Evolutionary conservation across 2,329 filamentous ascomycete species (phyloP), one percentile per base, ranked within the genome.

Genomic region (Phaeosphaeriaceae sp.): DNA sequence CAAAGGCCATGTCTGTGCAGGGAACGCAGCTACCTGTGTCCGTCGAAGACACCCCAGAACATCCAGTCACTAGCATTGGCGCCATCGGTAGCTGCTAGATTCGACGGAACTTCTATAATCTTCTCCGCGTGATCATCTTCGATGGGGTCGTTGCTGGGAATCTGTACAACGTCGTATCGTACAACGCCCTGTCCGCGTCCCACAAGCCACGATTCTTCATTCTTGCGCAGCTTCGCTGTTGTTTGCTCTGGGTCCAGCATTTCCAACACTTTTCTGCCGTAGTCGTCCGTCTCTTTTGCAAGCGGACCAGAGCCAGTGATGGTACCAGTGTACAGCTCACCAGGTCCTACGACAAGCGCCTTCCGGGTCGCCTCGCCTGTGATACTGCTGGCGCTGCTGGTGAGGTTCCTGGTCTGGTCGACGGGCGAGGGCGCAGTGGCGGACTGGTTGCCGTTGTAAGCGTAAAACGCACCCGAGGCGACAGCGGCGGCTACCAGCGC

Each of bases 31-130:
- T 82, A 94, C 92, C 91, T 92, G 79, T 99, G 95, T 0, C 95
- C 95, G 74, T 99, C 95, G 78, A 98, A 99, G 19, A 99, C 93
- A 57, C 93, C 95, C 95, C 96, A 99, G 78, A 99, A 99, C 93
- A 98, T 98, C 95, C 95, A 99, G 78, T 99, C 96, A 61, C 86
- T 91, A 58, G 84, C 88, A 19, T 83, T 65, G 17, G 85, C 83
- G 40, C 84, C 79, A 74, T 85, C 81, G 7, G 83, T 82, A 17
- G 84, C 82, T 24, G 84, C 83, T 41, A 85, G 81, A 50, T 82
- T 83, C 53, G 85, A 84, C 4, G 92, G 90, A 9, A 97, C 88
- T 78, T 98, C 92, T 48, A 99, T 92, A 71, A 98, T 97, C 85
- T 97, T 96, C 81, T 99, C 95, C 52, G 93, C 91, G 74, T 99